Conservation (phyloP, 257 asterid genomes). For the Nicotiana undulata region DNA sequence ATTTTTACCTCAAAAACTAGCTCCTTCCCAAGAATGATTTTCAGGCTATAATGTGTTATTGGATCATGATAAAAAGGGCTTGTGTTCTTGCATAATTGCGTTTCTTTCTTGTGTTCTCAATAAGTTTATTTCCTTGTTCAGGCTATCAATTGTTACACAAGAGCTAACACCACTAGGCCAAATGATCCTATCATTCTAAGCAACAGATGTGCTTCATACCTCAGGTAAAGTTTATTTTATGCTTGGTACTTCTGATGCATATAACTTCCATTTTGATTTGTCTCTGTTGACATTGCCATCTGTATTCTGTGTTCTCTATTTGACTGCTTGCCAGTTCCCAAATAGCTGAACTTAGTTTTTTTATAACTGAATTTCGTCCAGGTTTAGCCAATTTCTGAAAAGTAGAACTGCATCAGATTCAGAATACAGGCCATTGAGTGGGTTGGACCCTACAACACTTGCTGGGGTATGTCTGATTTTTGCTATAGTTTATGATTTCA, state of each 20-base stretch:
- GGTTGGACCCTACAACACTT: constrained; percentile 87
- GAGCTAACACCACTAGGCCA: constrained; percentile 71
- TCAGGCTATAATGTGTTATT: not conserved
- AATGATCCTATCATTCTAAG: constrained; percentile 60
- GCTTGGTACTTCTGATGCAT: not conserved
- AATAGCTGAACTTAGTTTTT: not conserved
- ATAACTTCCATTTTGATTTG: not conserved
- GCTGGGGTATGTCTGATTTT: constrained; percentile 57
- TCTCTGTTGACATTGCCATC: not conserved
- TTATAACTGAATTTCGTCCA: constrained; percentile 18
- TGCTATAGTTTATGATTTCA: constrained; percentile 3
- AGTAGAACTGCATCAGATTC: constrained; percentile 75
- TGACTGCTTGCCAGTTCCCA: not conserved
- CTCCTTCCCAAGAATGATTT: not conserved
- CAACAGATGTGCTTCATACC: constrained; percentile 84
- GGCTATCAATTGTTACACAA: constrained; percentile 79
- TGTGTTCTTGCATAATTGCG: not conserved
- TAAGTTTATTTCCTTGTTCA: constrained; percentile 15
- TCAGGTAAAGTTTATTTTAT: constrained; percentile 36
- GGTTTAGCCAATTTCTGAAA: constrained; percentile 68
- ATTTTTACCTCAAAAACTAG: not conserved
- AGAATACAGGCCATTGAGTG: constrained; percentile 71
- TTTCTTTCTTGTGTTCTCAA: constrained; percentile 7
- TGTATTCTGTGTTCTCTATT: not conserved
- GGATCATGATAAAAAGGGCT: not conserved